Conservation (phyloP, 192 early-diverging fungal species). For the Globomyces pollinis-pini region DNA sequence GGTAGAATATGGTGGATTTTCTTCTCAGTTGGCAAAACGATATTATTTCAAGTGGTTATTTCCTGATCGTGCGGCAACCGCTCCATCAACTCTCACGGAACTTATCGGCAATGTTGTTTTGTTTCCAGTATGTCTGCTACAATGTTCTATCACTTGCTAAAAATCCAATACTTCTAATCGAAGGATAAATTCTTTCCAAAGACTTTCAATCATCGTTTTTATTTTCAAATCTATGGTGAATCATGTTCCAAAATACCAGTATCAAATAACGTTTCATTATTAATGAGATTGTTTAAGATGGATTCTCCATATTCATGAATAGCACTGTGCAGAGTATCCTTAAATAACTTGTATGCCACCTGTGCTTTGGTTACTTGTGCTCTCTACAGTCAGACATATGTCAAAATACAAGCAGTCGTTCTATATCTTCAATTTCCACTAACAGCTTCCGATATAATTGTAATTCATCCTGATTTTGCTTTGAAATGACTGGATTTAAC, state of each 20-base stretch:
- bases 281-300: too few species aligned
- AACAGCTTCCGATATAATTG: background rate
- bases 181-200: background rate
- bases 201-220: background rate
- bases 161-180: background rate
- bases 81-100: constrained; percentile 17
- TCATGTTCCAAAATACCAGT: background rate
- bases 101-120: constrained; percentile 14
- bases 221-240: background rate
- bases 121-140: background rate
- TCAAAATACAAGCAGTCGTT: background rate
- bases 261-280: background rate
- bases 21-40: constrained; percentile 22
- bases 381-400: background rate
- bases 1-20: constrained; percentile 6
- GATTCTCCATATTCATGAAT: too few species aligned
- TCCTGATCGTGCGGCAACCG: constrained; percentile 8
- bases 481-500: too few species aligned
- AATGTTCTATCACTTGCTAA: background rate
- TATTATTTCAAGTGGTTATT: constrained; percentile 25
- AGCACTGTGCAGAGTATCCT: too few species aligned
- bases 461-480: background rate
- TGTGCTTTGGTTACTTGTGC: background rate
- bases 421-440: background rate
- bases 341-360: too few species aligned